phyloP scores from a whole-genome alignment of 225 moss, liverwort and hornwort species.

The Polytrichum formosum region DNA sequence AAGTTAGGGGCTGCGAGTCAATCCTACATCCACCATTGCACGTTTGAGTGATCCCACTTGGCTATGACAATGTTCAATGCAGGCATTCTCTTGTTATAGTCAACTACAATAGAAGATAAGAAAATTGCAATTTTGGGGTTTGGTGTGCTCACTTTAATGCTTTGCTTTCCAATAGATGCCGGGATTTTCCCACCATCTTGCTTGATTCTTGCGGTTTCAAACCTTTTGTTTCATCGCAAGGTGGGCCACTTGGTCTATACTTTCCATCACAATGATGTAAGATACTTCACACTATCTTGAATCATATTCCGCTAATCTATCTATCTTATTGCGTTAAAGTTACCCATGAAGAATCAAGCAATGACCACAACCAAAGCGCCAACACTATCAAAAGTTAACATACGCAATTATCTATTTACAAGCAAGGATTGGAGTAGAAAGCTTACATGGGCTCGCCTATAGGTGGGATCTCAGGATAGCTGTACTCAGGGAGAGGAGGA shows the following conservation, averaged over 20 bases:
- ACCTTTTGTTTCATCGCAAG: constrained; percentile 24
- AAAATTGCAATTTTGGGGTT: background rate
- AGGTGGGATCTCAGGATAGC: constrained; percentile 9
- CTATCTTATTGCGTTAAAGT: too few species aligned
- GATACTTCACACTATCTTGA: too few species aligned
- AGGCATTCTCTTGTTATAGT: too few species aligned
- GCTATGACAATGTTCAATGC: too few species aligned
- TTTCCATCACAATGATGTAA: too few species aligned
- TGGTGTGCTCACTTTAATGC: background rate
- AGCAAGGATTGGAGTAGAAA: background rate
- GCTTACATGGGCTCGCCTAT: constrained; percentile 21
- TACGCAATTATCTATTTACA: too few species aligned
- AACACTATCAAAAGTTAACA: too few species aligned
- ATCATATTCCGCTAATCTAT: too few species aligned
- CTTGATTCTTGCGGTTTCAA: constrained; percentile 1
- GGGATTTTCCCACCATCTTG: constrained; percentile 5
- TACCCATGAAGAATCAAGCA: too few species aligned
- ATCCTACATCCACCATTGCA: constrained; percentile 5
- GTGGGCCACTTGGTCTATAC: constrained; percentile 25
- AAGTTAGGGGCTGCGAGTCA: background rate
- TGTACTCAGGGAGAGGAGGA: constrained; percentile 10
- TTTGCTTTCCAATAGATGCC: constrained; percentile 12
- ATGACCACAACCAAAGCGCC: too few species aligned
- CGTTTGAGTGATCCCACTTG: too few species aligned
- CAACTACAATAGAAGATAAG: too few species aligned